Evolutionary conservation across 208 protist genomes (phyloP), one percentile per base, ranked within the genome.

Genomic region (Eutreptiella sp.): DNA sequence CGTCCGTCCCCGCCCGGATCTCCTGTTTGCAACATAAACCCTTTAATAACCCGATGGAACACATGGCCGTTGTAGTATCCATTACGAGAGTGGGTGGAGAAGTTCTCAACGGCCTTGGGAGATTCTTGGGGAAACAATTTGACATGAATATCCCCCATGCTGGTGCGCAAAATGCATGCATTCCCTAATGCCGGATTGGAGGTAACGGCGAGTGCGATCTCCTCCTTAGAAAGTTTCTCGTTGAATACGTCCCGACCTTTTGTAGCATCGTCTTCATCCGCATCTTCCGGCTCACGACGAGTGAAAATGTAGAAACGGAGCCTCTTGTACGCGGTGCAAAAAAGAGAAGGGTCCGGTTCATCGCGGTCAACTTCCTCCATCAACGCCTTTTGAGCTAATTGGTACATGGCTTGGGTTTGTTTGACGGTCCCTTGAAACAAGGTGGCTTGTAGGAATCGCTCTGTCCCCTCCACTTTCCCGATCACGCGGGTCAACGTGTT

Each of bases 51-150:
- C 19, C 94, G 82, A 75, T 98, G 93, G 71, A 97, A 97, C 41
- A 85, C 84, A 9, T 92, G 46, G 46, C 72, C 75, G 61, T 96
- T 80, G 75, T 97, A 97, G 72, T 95, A 97, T 2, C 70, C 78
- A 57, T 81, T 81, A 16, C 64, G 46, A 1, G 76, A 55, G 32
- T 96, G 86, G 11, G 72, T 78, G 38, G 76, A 70, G 76, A 99
- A 98, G 83, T 97, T 98, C 46, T 95, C 84, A 0, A 93, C 84
- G 1, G 95, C 89, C 29, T 94, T 90, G 4, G 95, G 94, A 14
- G 71, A 67, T 46, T 95, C 77, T 5, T 78, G 54, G 19, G 89
- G 82, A 62, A 94, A 92, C 9, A 99, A 80, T 53, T 81, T 54
- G 4, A 98, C 14, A 7, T 70, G 28, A 32, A 95, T 88, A 42